Evolutionary conservation across 257 asterid species (phyloP).

Genomic region (Prunella vulgaris): DNA sequence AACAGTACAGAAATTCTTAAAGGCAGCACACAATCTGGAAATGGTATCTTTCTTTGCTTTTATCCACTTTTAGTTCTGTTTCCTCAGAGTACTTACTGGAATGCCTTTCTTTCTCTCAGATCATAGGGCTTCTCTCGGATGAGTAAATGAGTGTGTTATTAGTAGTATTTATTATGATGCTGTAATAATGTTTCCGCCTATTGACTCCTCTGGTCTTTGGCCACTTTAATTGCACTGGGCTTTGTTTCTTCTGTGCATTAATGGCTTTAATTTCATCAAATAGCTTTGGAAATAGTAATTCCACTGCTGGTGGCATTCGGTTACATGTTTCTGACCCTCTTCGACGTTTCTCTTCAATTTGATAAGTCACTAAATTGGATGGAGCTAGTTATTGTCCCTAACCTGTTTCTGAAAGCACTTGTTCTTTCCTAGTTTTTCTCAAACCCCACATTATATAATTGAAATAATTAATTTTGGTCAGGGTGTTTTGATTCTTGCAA

Average conservation of each 20-base stretch:
- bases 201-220: slow-evolving; percentile 35
- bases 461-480: slow-evolving; percentile 8
- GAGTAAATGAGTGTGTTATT: slow-evolving; percentile 29
- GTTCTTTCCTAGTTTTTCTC: not conserved
- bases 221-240: slow-evolving; percentile 33
- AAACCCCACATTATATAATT: not conserved
- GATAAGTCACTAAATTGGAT: not conserved
- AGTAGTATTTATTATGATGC: slow-evolving; percentile 38
- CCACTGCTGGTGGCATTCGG: slow-evolving; percentile 30
- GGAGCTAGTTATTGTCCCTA: not conserved
- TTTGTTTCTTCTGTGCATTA: slow-evolving; percentile 32
- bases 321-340: slow-evolving; percentile 32
- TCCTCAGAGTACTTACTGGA: slow-evolving; percentile 36
- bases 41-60: slow-evolving; percentile 43
- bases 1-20: slow-evolving; percentile 27
- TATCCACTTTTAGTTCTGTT: slow-evolving; percentile 39
- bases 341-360: slow-evolving; percentile 25
- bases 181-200: slow-evolving; percentile 34
- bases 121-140: slow-evolving; percentile 25
- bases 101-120: slow-evolving; percentile 18
- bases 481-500: slow-evolving; percentile 26
- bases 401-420: slow-evolving; percentile 18
- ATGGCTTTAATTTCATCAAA: slow-evolving; percentile 47
- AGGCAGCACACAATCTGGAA: slow-evolving; percentile 45
- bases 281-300: slow-evolving; percentile 36